Evolutionary conservation across 306 rosid species (phyloP).

Genomic region (Alnus rubra): DNA sequence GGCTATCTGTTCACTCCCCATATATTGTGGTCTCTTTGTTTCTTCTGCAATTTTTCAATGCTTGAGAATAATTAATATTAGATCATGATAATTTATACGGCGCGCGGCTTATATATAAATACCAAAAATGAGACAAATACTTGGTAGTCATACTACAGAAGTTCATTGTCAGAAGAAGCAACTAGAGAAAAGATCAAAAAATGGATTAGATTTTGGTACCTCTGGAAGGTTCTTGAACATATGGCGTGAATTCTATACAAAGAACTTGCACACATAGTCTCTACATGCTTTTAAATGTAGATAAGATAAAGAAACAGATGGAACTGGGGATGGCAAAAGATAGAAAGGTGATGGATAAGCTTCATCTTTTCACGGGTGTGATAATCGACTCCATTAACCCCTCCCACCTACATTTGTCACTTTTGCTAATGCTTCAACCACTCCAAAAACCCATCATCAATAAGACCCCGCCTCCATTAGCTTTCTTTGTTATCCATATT

Average conservation of each 20-base stretch:
- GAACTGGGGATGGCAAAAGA: slow-evolving; percentile 6
- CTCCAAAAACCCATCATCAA: slow-evolving; percentile 19
- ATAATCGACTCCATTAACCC: slow-evolving; percentile 37
- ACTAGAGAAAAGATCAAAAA: not conserved
- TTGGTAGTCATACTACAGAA: not conserved
- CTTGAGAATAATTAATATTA: slow-evolving; percentile 11
- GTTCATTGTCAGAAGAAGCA: not conserved
- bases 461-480: slow-evolving; percentile 5
- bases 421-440: slow-evolving; percentile 47
- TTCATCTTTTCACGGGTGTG: slow-evolving; percentile 42
- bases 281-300: slow-evolving; percentile 1
- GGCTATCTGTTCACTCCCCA: slow-evolving; percentile 36
- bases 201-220: slow-evolving; percentile 9
- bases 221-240: slow-evolving; percentile 15
- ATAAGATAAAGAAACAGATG: not conserved
- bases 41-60: slow-evolving; percentile 7
- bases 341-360: slow-evolving; percentile 23
- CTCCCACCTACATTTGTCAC: slow-evolving; percentile 38
- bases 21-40: slow-evolving; percentile 1
- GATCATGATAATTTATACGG: not conserved
- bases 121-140: not conserved
- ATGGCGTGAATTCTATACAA: not conserved
- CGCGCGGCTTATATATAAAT: not conserved
- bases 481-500: slow-evolving; percentile 24
- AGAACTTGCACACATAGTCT: not conserved